Evolutionary conservation across 2,329 filamentous ascomycete species (phyloP), one percentile per base, ranked within the genome.

Genomic region (Sodiomyces alkalinus): DNA sequence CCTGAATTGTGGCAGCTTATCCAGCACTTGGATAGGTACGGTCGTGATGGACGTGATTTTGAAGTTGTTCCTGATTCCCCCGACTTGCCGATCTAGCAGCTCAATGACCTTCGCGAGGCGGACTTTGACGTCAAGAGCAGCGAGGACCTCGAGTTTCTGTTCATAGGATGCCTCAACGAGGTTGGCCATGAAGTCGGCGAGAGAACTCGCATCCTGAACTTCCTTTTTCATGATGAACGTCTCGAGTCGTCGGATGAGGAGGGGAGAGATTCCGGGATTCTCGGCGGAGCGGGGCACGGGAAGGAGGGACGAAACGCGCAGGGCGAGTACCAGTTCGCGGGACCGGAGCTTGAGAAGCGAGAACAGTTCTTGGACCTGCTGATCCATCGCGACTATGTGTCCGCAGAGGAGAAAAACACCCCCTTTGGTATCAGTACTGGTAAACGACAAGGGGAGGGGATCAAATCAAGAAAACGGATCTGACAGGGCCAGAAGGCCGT

Each of bases 141-240:
- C 72, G 19, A 98, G 61, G 11, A 98, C 71, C 31, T 80, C 73
- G 30, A 98, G 64, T 52, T 92, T 94, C 47, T 98, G 90, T 49
- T 93, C 83, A 38, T 92, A 80, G 7, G 74, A 79, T 28, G 80
- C 76, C 37, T 93, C 83, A 3, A 92, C 71, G 15, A 96, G 69
- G 47, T 93, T 92, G 21, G 83, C 78, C 83, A 98, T 94, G 49
- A 96, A 96, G 49, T 98, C 90, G 6, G 90, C 87, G 7, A 98
- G 64, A 7, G 74, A 60, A 3, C 87, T 87, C 2, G 86, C 86
- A 40, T 96, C 85, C 22, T 71, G 63, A 28, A 90, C 51, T 33
- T 83, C 75, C 47, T 90, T 92, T 49, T 78, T 74, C 18, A 74
- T 67, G 38, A 98, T 93, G 51, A 83, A 90, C 29, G 86, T 57